Evolutionary conservation across 1,284 basidiomycete species (phyloP), one percentile per base, ranked within the genome.

Genomic region (Marasmius oreades): DNA sequence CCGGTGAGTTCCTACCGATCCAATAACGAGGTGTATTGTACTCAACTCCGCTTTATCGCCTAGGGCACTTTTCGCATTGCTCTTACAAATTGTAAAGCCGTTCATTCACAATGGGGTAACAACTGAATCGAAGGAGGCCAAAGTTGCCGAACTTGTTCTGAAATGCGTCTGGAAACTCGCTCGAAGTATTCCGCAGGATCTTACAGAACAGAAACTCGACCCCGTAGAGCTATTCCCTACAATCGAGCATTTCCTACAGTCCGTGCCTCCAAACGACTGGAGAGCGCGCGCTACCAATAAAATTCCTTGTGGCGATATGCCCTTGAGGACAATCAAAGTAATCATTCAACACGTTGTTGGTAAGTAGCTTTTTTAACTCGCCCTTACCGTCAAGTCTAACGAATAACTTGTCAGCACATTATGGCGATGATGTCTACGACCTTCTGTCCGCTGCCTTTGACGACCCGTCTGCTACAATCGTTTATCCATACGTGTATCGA

Each of bases 111-210:
- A 83, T 53, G 84, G 83, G 26, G 89, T 85, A 23, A 72, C 76
- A 44, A 66, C 80, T 1, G 87, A 92, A 46, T 86, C 90, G 2
- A 88, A 90, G 63, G 87, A 92, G 64, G 85, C 93, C 1, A 93
- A 92, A 66, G 94, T 98, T 50, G 95, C 95, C 6, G 97, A 99
- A 70, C 80, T 99, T 31, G 92, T 99, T 28, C 78, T 99, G 65
- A 99, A 99, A 78, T 99, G 97, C 71, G 85, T 99, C 33, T 99
- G 97, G 97, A 99, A 99, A 74, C 78, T 98, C 53, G 95, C 95
- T 8, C 85, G 96, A 63, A 94, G 93, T 62, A 92, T 98, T 47
- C 94, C 95, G 14, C 90, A 94, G 63, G 93, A 96, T 69, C 78
- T 99, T 46, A 83, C 84, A 61, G 90, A 93, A 55, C 78, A 84